Percentiles rank a stretch among this genome's conserved stretches.
Evolutionary conservation across 2,329 filamentous ascomycete genomes (phyloP).

Genomic region (Hypoxylon sp.): DNA sequence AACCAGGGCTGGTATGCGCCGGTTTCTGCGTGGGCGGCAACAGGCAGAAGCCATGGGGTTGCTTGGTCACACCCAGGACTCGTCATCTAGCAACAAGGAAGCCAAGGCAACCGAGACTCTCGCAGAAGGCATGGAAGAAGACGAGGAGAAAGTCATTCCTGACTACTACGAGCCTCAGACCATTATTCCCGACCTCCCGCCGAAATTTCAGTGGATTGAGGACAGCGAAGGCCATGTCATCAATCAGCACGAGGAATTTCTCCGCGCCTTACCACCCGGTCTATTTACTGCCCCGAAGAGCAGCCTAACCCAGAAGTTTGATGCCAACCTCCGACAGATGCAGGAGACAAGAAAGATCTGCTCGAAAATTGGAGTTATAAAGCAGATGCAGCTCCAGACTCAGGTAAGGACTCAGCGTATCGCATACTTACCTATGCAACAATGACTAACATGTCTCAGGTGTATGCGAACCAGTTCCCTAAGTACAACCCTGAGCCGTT

Average conservation of each 20-base stretch:
- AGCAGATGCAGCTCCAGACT: slow-evolving; percentile 99
- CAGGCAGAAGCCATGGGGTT: slow-evolving; percentile 70
- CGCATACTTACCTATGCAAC: neutral
- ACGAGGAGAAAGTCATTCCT: slow-evolving; percentile 86
- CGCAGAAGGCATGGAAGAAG: slow-evolving; percentile 94
- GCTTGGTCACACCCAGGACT: slow-evolving; percentile 58
- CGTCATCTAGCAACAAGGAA: slow-evolving; percentile 65
- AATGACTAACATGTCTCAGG: slow-evolving; percentile 64
- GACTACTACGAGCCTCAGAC: slow-evolving; percentile 95
- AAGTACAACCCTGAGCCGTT: slow-evolving; percentile 95
- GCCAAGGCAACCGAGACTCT: slow-evolving; percentile 78
- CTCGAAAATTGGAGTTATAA: slow-evolving; percentile 96
- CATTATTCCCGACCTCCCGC: slow-evolving; percentile 85
- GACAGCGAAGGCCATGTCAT: slow-evolving; percentile 91
- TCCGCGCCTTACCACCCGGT: slow-evolving; percentile 81
- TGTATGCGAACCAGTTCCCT: slow-evolving; percentile 98
- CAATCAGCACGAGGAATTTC: slow-evolving; percentile 87
- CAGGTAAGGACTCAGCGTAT: slow-evolving; percentile 71
- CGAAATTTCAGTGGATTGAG: slow-evolving; percentile 87
- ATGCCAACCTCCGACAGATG: slow-evolving; percentile 93
- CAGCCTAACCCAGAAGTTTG: slow-evolving; percentile 82
- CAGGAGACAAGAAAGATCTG: slow-evolving; percentile 97
- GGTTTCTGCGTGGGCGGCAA: slow-evolving; percentile 85
- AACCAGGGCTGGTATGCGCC: slow-evolving; percentile 89
- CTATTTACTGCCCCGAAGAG: slow-evolving; percentile 83